Conservation (phyloP, 108 stramenopile species). For the Schizochytrium sp. region DNA sequence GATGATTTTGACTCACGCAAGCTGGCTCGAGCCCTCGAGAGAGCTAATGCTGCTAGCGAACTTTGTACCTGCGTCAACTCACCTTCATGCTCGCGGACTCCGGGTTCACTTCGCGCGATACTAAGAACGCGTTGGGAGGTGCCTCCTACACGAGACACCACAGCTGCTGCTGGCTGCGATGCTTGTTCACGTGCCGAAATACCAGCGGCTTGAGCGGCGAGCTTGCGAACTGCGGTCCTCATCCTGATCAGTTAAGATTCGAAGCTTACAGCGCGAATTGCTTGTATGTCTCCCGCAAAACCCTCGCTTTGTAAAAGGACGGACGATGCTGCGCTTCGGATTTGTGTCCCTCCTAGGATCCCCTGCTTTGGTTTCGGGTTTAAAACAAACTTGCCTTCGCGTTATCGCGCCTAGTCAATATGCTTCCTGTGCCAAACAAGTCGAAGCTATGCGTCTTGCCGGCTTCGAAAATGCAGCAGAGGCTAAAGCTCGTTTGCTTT, state of each 20-base stretch:
- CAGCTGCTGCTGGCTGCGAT: constrained; percentile 21
- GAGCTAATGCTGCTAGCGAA: not conserved
- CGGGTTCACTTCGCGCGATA: not conserved
- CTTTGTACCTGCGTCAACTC: not conserved
- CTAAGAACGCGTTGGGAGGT: not conserved
- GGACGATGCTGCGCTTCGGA: too few relatives aligned
- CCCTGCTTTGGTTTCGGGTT: too few relatives aligned
- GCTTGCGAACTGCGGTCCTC: not conserved
- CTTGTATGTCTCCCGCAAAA: too few relatives aligned
- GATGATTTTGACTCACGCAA: not conserved
- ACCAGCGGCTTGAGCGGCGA: not conserved
- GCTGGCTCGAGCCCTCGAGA: not conserved
- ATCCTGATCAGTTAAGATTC: not conserved
- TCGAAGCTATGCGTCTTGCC: too few relatives aligned
- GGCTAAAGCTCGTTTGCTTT: too few relatives aligned
- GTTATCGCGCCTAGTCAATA: too few relatives aligned
- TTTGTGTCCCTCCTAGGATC: too few relatives aligned
- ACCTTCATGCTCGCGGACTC: not conserved
- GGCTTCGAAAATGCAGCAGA: too few relatives aligned
- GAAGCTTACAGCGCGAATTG: too few relatives aligned
- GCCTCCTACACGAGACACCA: not conserved
- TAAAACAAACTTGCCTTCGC: too few relatives aligned
- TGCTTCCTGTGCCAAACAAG: too few relatives aligned
- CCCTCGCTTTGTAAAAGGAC: too few relatives aligned
- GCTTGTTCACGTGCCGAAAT: not conserved